Base-by-base conservation (phyloP, 2,329 filamentous ascomycete genomes). In the Claviceps sorghi region DNA sequence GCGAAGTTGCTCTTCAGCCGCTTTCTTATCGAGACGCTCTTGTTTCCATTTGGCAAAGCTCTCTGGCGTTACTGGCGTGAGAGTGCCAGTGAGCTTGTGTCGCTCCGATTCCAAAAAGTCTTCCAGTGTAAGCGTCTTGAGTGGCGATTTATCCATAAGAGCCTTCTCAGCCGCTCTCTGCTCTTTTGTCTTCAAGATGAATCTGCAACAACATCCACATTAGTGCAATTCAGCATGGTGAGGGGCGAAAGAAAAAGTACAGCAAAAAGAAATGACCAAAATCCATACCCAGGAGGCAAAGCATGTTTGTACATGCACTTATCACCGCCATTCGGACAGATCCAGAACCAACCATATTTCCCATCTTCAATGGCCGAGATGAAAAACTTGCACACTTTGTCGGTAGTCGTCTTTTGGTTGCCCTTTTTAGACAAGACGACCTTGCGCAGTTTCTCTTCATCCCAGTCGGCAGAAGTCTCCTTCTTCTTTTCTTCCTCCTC, bases 271-370 rank as follows among this genome's bases (percentile, higher is more conserved):
- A 47, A 22, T 32, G 13, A 9, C 8, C 11, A 21, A 26, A 13
- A 13, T 51, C 80, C 86, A 64, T 80, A 94, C 87, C 93, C 93
- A 64, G 90, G 86, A 61, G 94, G 93, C 62, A 98, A 77, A 63
- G 86, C 89, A 69, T 98, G 93, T 71, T 86, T 90, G 67, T 98
- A 98, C 84, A 93, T 97, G 85, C 93, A 98, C 70, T 95, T 88
- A 66, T 98, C 86, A 57, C 87, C 91, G 58, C 89, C 90, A 64
- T 97, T 97, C 47, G 93, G 93, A 78, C 93, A 98, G 54, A 82
- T 77, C 93, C 93, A 98, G 72, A 98, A 97, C 93, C 93, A 98
- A 57, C 93, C 93, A 63, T 98, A 98, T 71, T 97, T 98, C 62
- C 89, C 87, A 65, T 98, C 93, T 71, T 98, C 93, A 57, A 98